Evolutionary conservation across 2,329 filamentous ascomycete species (phyloP), one percentile per base, ranked within the genome.

Genomic region (Thelonectria discophora): DNA sequence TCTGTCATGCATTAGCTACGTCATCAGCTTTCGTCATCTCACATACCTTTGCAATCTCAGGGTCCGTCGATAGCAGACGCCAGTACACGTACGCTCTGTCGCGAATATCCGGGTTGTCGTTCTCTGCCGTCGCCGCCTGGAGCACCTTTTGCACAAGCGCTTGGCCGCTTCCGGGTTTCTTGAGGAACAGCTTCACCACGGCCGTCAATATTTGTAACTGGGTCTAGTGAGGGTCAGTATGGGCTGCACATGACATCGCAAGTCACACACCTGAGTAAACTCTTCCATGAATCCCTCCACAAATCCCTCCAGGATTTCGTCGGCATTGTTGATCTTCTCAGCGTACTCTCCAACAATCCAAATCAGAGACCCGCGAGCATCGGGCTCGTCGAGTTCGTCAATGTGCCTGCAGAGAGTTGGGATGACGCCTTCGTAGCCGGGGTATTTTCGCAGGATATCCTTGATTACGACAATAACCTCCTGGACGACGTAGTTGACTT

Each of bases 331-430:
- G 73, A 99, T 99, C 84, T 99, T 99, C 81, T 99, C 95, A 1
- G 95, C 95, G 75, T 99, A 99, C 77, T 99, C 95, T 69, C 95
- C 95, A 6, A 99, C 94, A 69, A 99, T 98, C 95, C 95, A 99
- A 73, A 99, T 98, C 62, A 99, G 81, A 20, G 94, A 91, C 3
- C 91, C 94, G 72, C 95, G 85, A 7, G 95, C 95, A 71, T 93
- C 90, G 1, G 94, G 94, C 77, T 99, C 95, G 74, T 99, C 95
- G 67, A 99, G 79, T 70, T 99, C 95, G 72, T 99, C 95, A 64
- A 99, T 97, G 74, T 97, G 93, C 76, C 97, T 88, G 81, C 96
- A 99, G 13, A 99, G 84, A 1, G 93, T 97, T 3, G 94, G 94
- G 70, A 99, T 99, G 69, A 99, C 97, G 27, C 94, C 95, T 79